Evolutionary conservation across 306 rosid species (phyloP), one percentile per base, ranked within the genome.

Genomic region (Argentina anserina): DNA sequence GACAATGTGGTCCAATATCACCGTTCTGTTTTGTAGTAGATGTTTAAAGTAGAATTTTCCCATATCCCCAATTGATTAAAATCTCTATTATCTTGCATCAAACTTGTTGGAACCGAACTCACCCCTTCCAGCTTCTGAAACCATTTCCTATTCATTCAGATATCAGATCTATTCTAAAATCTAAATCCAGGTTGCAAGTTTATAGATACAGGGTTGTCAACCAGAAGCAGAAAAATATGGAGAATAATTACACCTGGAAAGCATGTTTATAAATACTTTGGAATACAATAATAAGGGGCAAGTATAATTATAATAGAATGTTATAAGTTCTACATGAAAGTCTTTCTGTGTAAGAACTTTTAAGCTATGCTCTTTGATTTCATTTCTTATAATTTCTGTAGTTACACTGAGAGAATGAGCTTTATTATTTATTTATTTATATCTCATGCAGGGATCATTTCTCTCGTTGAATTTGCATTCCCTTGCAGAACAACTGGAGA

Each of bases 391-490:
- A 1, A 26, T 15, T 36, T 0, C 7, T 42, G 61, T 12, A 23
- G 73, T 52, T 67, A 46, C 29, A 34, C 43, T 46, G 52, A 9
- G 60, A 9, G 29, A 21, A 15, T 23, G 15, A 39, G 59, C 76
- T 56, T 55, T n/a, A n/a, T n/a, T n/a, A n/a, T n/a, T 79, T 75
- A 21, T 17, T 42, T 42, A 10, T 42, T 60, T 41, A 63, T 47
- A 79, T 73, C 62, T 66, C 31, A 64, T 76, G 78, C 86, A 90
- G 98, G 93, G 89, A 42, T 74, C 96, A 17, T 87, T 90, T 79
- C 88, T 87, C 34, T 90, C 93, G 67, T 76, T 93, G 87, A 90
- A 90, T 83, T 84, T 93, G 90, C 82, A 80, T 50, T 85, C 86
- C 61, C 76, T 90, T 29, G 97, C 92, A 23, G 96, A 90, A 71